phyloP scores from a whole-genome alignment of 148 eudicot genomes.

The Rhododendron vialii region DNA sequence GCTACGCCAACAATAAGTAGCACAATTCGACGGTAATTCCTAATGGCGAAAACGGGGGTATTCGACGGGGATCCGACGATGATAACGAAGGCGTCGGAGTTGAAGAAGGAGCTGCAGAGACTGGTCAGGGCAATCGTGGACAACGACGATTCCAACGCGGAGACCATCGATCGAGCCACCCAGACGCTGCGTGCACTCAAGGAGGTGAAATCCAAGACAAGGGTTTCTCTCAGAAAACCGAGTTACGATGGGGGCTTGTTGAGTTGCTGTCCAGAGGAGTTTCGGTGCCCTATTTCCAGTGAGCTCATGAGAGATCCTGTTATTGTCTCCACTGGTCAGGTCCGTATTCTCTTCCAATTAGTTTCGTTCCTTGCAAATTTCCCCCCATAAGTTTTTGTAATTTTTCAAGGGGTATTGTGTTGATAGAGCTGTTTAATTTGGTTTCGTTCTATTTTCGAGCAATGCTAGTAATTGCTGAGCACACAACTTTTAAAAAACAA shows the following conservation, averaged over 20 bases:
- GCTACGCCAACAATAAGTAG: neutral
- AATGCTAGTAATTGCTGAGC: neutral
- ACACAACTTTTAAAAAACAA: neutral
- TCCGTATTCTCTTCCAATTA: neutral
- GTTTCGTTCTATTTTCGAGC: neutral
- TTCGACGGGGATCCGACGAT: conserved; percentile 44
- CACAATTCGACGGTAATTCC: neutral
- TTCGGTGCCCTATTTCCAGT: conserved; percentile 80
- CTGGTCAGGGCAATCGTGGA: conserved; percentile 50
- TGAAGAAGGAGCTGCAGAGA: conserved; percentile 64
- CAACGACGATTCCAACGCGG: conserved; percentile 26
- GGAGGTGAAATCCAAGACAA: conserved; percentile 42
- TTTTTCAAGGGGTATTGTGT: neutral
- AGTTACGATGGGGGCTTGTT: neutral
- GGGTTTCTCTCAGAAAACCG: conserved; percentile 20
- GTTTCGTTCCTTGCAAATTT: conserved; percentile 1
- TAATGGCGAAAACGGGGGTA: conserved; percentile 68
- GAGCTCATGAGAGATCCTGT: conserved; percentile 88
- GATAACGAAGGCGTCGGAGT: conserved; percentile 42
- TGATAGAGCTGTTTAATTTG: neutral
- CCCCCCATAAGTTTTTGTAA: neutral
- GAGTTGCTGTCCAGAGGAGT: conserved; percentile 49
- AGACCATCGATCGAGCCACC: conserved; percentile 61
- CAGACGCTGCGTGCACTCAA: conserved; percentile 43
- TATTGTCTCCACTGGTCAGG: conserved; percentile 77